Evolutionary conservation across 2,329 filamentous ascomycete species (phyloP), one percentile per base, ranked within the genome.

Genomic region (Venturia carpophila): DNA sequence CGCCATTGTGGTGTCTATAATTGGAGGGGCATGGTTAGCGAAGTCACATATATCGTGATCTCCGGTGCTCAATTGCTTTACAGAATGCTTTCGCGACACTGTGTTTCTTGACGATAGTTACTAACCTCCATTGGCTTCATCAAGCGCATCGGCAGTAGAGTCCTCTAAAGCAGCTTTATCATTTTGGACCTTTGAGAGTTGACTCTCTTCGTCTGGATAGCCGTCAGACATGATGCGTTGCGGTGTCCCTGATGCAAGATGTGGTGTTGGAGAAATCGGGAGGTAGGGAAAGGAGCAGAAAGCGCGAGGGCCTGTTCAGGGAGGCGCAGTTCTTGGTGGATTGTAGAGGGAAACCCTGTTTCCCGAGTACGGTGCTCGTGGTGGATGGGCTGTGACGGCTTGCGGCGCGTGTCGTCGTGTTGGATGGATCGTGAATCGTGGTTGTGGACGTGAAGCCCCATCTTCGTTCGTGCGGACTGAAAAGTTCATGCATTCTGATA

Each of bases 1-100:
- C 13, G 65, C 66, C 85, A 89, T 89, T 68, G 84, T 81, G 55
- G 87, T 77, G 78, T 90, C 87, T 86, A 69, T 4, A 64, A 68
- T 19, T 37, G 11, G n/a, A 52, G 5, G 47, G 47, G 5, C 0
- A 2, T 27, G 30, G 47, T 52, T 27, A 52, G 47, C 47, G 2
- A 52, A 5, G 24, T 5, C 11, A 27, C 47, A 21, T 52, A 15
- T 27, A 15, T 15, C 3, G 9, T 52, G 21, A 17, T 45, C 42
- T 45, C 42, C 42, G 3, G 17, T 1, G 42, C 42, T 19, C 7
- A 43, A 43, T 4, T 43, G 41, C 42, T 17, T 5, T 27, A 27
- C 21, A 52, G 10, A 10, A 52, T n/a, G 15, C 21, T 27, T 58
- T 58, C 52, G 17, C 52, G 30, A 58, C 52, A 49, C 34, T 11